Conservation (phyloP, 202 grass and related monocot genomes). For the Saccharum hybrid region DNA sequence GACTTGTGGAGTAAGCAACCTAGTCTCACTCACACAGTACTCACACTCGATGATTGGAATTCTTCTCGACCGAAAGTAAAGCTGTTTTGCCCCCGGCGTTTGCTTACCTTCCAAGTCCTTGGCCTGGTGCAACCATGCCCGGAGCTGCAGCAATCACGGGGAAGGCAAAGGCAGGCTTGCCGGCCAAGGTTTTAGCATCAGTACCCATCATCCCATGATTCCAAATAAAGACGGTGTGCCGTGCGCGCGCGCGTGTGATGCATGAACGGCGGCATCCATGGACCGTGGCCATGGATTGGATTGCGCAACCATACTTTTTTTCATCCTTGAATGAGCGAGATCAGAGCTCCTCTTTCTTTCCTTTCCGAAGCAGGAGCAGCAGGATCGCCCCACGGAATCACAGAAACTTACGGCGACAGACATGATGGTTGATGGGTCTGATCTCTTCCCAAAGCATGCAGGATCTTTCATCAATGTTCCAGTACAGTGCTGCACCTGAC, state of each 20-base stretch:
- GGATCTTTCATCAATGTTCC: slow-evolving; percentile 13
- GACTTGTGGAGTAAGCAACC: not conserved
- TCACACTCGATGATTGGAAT: not conserved
- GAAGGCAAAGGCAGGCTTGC: not conserved
- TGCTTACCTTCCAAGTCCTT: slow-evolving; percentile 27
- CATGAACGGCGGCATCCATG: too few relatives aligned
- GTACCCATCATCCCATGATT: slow-evolving; percentile 9
- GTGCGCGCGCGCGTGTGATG: too few relatives aligned
- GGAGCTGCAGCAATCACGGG: too few relatives aligned
- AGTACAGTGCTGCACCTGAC: not conserved
- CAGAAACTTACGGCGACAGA: not conserved
- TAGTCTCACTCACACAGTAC: too few relatives aligned
- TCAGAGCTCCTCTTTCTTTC: not conserved
- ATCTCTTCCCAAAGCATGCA: not conserved
- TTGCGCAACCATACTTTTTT: too few relatives aligned
- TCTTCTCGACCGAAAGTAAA: not conserved
- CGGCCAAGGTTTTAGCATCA: slow-evolving; percentile 1
- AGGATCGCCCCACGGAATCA: slow-evolving; percentile 7
- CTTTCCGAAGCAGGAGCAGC: not conserved
- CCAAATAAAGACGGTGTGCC: too few relatives aligned
- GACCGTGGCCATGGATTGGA: too few relatives aligned
- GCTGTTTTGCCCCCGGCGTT: not conserved
- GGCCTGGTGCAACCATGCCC: too few relatives aligned
- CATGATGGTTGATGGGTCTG: not conserved
- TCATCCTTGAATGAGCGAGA: too few relatives aligned